Conservation (phyloP, 2,329 filamentous ascomycete species). For the Phyllosticta citribraziliensis region DNA sequence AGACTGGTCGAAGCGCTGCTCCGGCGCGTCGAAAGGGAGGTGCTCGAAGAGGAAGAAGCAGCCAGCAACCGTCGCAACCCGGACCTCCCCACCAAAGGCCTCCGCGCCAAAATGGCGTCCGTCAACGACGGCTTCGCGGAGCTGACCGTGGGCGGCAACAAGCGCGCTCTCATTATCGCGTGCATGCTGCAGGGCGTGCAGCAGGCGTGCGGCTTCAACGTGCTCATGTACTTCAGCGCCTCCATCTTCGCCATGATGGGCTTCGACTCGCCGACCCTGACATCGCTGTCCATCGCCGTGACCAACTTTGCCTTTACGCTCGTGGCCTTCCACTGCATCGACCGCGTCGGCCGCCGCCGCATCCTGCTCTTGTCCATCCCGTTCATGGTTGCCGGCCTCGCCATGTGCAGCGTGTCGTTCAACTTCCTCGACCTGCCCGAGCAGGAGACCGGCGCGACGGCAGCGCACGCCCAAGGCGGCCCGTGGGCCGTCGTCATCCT, state of each 20-base stretch:
- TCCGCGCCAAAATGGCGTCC: conserved; percentile 31
- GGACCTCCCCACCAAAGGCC: conserved; percentile 19
- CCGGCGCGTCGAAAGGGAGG: conserved; percentile 61
- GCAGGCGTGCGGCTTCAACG: conserved; percentile 60
- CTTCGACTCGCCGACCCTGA: conserved; percentile 35
- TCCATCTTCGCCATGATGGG: conserved; percentile 39
- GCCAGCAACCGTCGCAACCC: conserved; percentile 27
- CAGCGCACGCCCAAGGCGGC: not conserved
- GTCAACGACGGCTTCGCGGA: conserved; percentile 48
- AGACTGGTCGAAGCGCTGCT: conserved; percentile 50
- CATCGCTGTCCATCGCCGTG: conserved; percentile 33
- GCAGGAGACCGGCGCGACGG: conserved; percentile 12
- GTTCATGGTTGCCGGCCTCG: conserved; percentile 66
- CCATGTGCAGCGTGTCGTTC: conserved; percentile 65
- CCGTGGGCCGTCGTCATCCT: conserved; percentile 47
- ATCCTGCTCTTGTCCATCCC: conserved; percentile 78
- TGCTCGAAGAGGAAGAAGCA: conserved; percentile 56
- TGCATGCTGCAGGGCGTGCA: conserved; percentile 81
- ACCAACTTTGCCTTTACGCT: conserved; percentile 40
- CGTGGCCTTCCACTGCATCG: conserved; percentile 35
- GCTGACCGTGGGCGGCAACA: conserved; percentile 42
- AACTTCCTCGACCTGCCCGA: conserved; percentile 45
- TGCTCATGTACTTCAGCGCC: conserved; percentile 33
- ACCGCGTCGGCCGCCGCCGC: conserved; percentile 33
- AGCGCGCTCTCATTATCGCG: conserved; percentile 71